phyloP scores from a whole-genome alignment of 2,329 filamentous ascomycete species.

The Balansia obtecta region DNA sequence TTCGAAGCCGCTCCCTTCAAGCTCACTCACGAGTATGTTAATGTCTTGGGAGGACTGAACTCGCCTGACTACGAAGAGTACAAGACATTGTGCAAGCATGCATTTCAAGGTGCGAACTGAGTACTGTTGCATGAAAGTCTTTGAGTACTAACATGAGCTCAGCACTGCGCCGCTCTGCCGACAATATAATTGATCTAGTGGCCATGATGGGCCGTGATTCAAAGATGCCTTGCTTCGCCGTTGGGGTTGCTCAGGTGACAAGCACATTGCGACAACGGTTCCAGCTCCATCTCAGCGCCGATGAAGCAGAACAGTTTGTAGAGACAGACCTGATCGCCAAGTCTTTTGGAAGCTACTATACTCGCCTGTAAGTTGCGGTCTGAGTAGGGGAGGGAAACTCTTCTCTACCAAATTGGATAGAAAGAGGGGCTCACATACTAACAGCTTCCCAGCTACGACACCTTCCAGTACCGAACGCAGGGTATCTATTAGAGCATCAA shows the following conservation, averaged over 20 bases:
- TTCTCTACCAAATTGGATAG: too few species aligned
- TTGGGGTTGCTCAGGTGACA: constrained; percentile 60
- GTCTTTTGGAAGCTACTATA: constrained; percentile 78
- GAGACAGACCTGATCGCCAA: constrained; percentile 70
- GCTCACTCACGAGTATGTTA: constrained; percentile 74
- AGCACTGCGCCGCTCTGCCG: constrained; percentile 66
- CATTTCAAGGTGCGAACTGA: constrained; percentile 56
- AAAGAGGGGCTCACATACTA: too few species aligned
- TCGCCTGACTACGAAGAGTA: constrained; percentile 62
- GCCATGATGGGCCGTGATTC: constrained; percentile 75
- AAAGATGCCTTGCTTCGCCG: constrained; percentile 74
- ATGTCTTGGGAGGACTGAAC: constrained; percentile 63
- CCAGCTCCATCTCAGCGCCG: constrained; percentile 69
- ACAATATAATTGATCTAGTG: constrained; percentile 70
- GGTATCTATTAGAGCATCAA: constrained; percentile 56
- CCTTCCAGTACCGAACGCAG: constrained; percentile 79
- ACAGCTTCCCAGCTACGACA: constrained; percentile 52
- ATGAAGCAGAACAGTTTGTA: constrained; percentile 71
- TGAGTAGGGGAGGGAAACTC: not conserved
- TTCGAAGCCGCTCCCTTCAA: constrained; percentile 85
- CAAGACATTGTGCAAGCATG: constrained; percentile 68
- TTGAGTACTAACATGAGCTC: not conserved
- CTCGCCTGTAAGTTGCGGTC: constrained; percentile 55
- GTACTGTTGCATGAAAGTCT: not conserved
- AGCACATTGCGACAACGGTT: constrained; percentile 60